phyloP scores from a whole-genome alignment of 257 asterid genomes.

The Dorcoceras hygrometricum region DNA sequence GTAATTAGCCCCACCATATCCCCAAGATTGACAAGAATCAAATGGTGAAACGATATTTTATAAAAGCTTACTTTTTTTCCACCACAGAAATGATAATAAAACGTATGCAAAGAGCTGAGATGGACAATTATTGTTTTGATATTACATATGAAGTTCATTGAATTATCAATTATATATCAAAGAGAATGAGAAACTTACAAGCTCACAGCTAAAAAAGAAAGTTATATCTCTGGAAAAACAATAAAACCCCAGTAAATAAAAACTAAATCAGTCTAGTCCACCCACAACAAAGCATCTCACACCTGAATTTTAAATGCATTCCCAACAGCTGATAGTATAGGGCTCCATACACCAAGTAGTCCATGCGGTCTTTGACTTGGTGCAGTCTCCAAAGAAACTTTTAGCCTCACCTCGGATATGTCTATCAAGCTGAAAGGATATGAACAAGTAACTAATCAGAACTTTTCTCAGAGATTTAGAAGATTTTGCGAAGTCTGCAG shows the following conservation, averaged over 20 bases:
- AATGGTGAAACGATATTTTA: too few species aligned
- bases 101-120: neutral
- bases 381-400: constrained; percentile 86
- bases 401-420: constrained; percentile 85
- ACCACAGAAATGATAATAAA: neutral
- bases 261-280: constrained; percentile 19
- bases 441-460: constrained; percentile 16
- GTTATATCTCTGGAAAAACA: neutral
- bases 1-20: too few species aligned
- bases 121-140: constrained; percentile 9
- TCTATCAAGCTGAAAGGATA: constrained; percentile 75
- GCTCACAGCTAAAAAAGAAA: constrained; percentile 5
- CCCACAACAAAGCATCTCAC: constrained; percentile 16
- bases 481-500: constrained; percentile 9
- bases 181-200: constrained; percentile 17
- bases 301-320: constrained; percentile 96
- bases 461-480: constrained; percentile 12
- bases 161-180: constrained; percentile 2
- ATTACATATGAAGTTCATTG: constrained; percentile 15
- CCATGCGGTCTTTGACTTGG: constrained; percentile 94
- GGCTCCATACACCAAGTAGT: constrained; percentile 95
- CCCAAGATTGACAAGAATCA: too few species aligned
- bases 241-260: constrained; percentile 9
- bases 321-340: constrained; percentile 94
- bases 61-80: too few species aligned